Base-by-base conservation (phyloP, 2,329 filamentous ascomycete species). In the Ampelomyces quisqualis region DNA sequence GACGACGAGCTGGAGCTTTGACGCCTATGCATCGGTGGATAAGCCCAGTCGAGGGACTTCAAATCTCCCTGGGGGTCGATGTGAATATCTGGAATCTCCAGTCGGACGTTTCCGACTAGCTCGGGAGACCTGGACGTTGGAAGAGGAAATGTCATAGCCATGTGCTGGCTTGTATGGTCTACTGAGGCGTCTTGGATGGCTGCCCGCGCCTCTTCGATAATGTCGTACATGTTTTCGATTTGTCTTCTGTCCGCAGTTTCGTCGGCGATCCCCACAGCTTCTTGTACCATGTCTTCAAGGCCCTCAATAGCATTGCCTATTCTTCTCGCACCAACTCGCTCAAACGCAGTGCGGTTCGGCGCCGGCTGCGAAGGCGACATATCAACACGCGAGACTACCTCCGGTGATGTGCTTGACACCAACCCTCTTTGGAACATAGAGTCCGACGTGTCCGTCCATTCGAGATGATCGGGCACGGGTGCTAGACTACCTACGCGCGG, bases 281-380 rank as follows among this genome's bases (percentile, higher is more conserved):
- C 66, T 42, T 70, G 59, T 42, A 73, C 70, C 31, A 74, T 58
- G n/a, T 67, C 58, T 43, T 74, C 70, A 5, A 74, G 44, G 0
- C 62, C 66, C 19, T 64, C 64, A 5, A 73, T 67, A 7, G 70
- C 64, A 18, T 58, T 55, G 34, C 53, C 62, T 18, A 64, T 49
- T 10, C 34, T 54, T 24, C 49, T 42, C 10, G 51, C 42, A 13
- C 51, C 51, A 3, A 34, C 32, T 6, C 43, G 42, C 24, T 54
- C 52, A 17, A 64, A 60, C 11, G 55, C 41, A 38, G 38, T 50
- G 9, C 44, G 51, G 35, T 38, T 48, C 20, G 57, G 57, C 10
- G 35, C 40, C 31, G 58, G 55, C 19, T 58, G 45, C 14, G 41
- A 58, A 1, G 57, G 58, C 4, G 55, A 58, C 6, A 53, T 42